Evolutionary conservation across 1,284 basidiomycete genomes (phyloP).

Genomic region (Trichosporon faecale): DNA sequence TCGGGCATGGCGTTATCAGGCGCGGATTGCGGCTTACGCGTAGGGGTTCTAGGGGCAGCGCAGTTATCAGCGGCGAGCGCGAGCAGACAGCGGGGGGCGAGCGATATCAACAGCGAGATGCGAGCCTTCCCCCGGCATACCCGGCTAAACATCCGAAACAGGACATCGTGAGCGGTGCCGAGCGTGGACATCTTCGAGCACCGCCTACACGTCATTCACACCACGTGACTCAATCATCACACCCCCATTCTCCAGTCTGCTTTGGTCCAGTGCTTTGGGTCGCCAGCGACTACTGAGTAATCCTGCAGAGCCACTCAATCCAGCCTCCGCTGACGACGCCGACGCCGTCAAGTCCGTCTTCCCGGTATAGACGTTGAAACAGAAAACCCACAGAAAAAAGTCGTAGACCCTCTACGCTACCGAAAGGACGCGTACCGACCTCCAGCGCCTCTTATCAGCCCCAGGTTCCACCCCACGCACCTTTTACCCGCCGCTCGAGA

Average conservation of each 20-base stretch:
- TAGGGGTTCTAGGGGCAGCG: neutral
- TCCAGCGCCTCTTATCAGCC: neutral
- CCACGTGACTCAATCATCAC: slow-evolving; percentile 1
- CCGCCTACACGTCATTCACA: neutral
- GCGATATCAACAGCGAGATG: slow-evolving; percentile 9
- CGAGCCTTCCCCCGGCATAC: neutral
- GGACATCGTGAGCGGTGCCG: neutral
- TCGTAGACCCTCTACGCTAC: neutral
- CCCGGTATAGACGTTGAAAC: neutral
- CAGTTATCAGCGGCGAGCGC: slow-evolving; percentile 1
- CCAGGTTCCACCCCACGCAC: neutral
- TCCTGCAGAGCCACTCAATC: neutral
- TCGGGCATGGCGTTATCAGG: slow-evolving; percentile 1
- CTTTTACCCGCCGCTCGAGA: neutral
- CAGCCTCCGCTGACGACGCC: neutral
- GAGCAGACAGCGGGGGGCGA: neutral
- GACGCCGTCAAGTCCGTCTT: neutral
- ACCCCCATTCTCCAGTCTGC: neutral
- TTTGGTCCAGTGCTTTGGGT: slow-evolving; percentile 1
- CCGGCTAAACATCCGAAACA: slow-evolving; percentile 10
- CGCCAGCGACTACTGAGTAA: neutral
- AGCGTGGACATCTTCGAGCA: neutral
- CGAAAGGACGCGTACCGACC: neutral
- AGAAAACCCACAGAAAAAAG: neutral
- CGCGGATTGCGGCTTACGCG: neutral